Evolutionary conservation across 140 eudicot species (phyloP).

Genomic region (Erigeron philadelphicus): DNA sequence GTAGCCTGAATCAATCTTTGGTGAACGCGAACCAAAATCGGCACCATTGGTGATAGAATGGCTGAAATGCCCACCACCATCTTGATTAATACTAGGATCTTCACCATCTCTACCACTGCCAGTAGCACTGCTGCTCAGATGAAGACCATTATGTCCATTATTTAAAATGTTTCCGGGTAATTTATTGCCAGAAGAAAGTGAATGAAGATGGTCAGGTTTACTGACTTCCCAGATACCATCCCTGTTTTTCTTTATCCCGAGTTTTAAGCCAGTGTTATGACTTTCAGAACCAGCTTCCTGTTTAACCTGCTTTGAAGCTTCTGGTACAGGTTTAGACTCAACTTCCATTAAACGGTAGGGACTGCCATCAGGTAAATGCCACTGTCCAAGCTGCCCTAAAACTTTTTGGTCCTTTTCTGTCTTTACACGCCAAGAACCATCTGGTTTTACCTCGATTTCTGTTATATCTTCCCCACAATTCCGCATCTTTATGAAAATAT

Average conservation of each 20-base stretch:
- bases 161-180: conserved; percentile 28
- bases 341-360: conserved; percentile 38
- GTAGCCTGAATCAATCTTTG: conserved; percentile 39
- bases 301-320: conserved; percentile 55
- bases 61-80: conserved; percentile 56
- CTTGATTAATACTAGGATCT: conserved; percentile 80
- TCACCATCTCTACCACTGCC: conserved; percentile 80
- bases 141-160: conserved; percentile 42
- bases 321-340: conserved; percentile 47
- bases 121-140: conserved; percentile 84
- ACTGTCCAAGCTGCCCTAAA: conserved; percentile 64
- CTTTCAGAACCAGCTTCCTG: conserved; percentile 66
- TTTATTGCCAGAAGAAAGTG: conserved; percentile 42
- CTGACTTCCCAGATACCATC: conserved; percentile 83
- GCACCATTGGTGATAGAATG: conserved; percentile 45
- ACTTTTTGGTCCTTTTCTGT: conserved; percentile 54
- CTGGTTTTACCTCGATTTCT: conserved; percentile 89
- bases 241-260: conserved; percentile 72
- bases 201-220: conserved; percentile 43
- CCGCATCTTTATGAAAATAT: conserved; percentile 40
- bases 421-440: conserved; percentile 88
- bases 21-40: conserved; percentile 64
- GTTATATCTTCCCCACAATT: conserved; percentile 75
- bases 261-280: conserved; percentile 54
- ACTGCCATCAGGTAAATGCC: conserved; percentile 83